These are phyloP conservation scores for Maudiozyma serrabonitensis DNA, from an alignment of 805 yeast species.

Conservation along the genomic window DNA sequence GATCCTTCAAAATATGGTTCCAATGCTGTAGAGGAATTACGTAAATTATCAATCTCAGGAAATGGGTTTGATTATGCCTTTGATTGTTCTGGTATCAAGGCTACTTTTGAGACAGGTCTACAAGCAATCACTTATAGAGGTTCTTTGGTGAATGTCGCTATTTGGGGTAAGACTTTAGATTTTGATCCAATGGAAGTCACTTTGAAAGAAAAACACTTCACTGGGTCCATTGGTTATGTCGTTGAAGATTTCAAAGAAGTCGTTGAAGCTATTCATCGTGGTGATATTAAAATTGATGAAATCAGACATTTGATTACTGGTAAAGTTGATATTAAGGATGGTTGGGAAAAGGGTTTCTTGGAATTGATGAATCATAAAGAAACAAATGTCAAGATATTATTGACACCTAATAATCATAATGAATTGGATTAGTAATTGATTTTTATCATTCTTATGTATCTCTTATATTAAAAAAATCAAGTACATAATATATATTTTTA, in stretches of 20 bases:
- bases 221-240: conserved; percentile 56
- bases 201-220: conserved; percentile 42
- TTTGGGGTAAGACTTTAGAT: conserved; percentile 47
- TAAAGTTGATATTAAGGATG: conserved; percentile 39
- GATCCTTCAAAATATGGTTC: conserved; percentile 38
- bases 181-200: conserved; percentile 49
- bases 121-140: conserved; percentile 45
- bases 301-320: conserved; percentile 45
- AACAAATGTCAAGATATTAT: conserved; percentile 43
- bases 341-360: conserved; percentile 43
- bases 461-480: no score
- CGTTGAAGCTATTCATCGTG: conserved; percentile 39
- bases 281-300: conserved; percentile 36
- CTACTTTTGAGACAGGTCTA: conserved; percentile 44
- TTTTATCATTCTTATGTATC: no score
- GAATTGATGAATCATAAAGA: conserved; percentile 45
- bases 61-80: conserved; percentile 42
- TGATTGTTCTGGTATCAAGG: conserved; percentile 44
- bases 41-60: conserved; percentile 33
- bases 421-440: conserved; percentile 14
- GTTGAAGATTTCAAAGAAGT: conserved; percentile 49
- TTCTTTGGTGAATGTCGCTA: conserved; percentile 52
- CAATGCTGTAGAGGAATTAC: conserved; percentile 30
- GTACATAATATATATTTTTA: no score
- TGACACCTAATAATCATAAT: conserved; percentile 38